Evolutionary conservation across 2,329 filamentous ascomycete species (phyloP), one percentile per base, ranked within the genome.

Genomic region (Aureobasidium sp.): DNA sequence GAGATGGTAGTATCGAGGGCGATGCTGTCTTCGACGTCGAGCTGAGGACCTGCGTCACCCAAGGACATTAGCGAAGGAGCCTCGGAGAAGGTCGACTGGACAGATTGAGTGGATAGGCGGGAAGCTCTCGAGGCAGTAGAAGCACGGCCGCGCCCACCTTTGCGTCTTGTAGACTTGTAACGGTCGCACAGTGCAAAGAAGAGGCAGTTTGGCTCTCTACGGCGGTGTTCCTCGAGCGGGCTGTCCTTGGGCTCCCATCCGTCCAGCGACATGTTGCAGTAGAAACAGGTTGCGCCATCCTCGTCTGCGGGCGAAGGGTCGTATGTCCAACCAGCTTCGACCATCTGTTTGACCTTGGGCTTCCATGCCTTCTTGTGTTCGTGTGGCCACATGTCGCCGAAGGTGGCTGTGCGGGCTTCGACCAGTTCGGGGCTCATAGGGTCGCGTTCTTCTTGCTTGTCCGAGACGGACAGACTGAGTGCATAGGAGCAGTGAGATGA

Each of bases 231-330:
- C 64, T 95, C 87, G 86, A 88, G 84, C 64, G 94, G 94, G 71
- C 96, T 90, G 73, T 99, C 94, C 63, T 87, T 87, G 1, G 88
- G 87, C 71, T 97, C 94, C 94, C 95, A 99, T 7, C 91, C 91
- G 73, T 97, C 93, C 12, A 99, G 82, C 12, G 88, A 91, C 17
- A 97, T 77, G 62, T 89, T 85, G 77, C 94, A 99, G 76, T 97
- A 97, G 31, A 89, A 83, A 72, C 94, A 99, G 12, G 89, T 94
- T 11, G 90, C 90, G 77, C 93, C 90, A 73, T 99, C 94, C 66
- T 94, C 87, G 14, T 87, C 90, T 47, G 93, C 91, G 47, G 84
- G 77, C 6, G 85, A 90, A 0, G 94, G 92, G 27, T 91, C 95
- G 75, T 92, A 97, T 71, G 89, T 91, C 92, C 93, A 99, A 12